Conservation (phyloP, 179 eudicot species). For the Patellifolia procumbens region DNA sequence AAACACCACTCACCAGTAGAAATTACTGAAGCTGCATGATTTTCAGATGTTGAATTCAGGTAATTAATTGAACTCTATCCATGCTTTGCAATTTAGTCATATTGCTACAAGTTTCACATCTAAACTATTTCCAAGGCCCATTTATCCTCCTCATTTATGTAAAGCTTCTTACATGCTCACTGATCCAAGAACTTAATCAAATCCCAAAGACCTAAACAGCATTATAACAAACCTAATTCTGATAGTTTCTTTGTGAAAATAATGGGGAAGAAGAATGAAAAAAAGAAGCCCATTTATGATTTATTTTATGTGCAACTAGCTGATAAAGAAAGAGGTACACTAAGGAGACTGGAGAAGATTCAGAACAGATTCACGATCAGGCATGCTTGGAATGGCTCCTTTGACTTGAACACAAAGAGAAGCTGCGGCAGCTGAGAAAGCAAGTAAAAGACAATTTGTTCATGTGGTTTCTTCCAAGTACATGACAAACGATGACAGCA, state of each 20-base stretch:
- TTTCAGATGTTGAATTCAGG: too few relatives aligned
- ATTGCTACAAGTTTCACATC: not conserved
- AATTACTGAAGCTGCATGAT: too few relatives aligned
- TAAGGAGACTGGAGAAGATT: constrained; percentile 52
- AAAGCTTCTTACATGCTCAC: not conserved
- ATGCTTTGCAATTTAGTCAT: not conserved
- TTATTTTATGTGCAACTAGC: constrained; percentile 33
- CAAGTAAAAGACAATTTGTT: not conserved
- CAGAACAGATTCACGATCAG: constrained; percentile 71
- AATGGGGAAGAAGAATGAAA: not conserved
- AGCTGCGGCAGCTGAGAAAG: constrained; percentile 85
- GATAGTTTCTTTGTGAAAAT: not conserved
- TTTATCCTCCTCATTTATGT: not conserved
- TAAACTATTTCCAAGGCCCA: not conserved
- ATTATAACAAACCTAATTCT: not conserved
- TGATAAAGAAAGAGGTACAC: constrained; percentile 2
- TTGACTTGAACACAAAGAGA: constrained; percentile 93
- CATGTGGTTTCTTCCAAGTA: not conserved
- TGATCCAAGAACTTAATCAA: too few relatives aligned
- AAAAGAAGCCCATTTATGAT: too few relatives aligned
- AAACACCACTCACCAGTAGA: too few relatives aligned
- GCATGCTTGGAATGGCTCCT: constrained; percentile 99
- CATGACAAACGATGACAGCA: not conserved
- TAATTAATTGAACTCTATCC: too few relatives aligned
- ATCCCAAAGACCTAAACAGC: too few relatives aligned